These are phyloP conservation scores for Orbilia javanica DNA, from an alignment of 2,329 filamentous ascomycete genomes.

Conservation along the genomic window DNA sequence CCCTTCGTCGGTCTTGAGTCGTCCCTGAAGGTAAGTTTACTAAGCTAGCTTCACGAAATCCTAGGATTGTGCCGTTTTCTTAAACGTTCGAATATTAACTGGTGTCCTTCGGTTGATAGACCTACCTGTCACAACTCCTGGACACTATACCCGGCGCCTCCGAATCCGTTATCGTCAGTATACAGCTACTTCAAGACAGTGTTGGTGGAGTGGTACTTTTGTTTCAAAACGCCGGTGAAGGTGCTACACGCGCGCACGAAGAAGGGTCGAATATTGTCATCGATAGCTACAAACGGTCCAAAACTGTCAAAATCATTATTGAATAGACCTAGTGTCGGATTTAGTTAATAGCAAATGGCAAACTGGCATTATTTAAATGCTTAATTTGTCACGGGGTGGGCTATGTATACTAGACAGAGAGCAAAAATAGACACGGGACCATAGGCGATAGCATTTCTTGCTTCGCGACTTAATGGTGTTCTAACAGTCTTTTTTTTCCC, in stretches of 20 bases:
- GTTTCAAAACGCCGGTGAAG: background rate
- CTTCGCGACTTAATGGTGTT: no score
- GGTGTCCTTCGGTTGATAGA: background rate
- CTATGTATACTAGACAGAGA: no score
- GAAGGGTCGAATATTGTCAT: background rate
- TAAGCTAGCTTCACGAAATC: background rate
- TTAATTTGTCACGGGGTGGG: no score
- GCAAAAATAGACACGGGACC: no score
- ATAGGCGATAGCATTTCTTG: no score
- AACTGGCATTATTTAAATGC: no score
- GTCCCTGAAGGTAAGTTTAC: background rate
- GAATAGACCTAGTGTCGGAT: no score
- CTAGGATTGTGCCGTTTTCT: background rate
- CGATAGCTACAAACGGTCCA: background rate
- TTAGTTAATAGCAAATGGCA: no score
- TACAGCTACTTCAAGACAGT: background rate
- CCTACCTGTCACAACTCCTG: background rate
- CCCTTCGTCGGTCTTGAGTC: background rate
- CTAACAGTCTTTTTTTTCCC: no score
- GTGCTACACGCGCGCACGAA: background rate
- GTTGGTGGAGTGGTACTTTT: slow-evolving; percentile 8
- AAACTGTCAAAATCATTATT: background rate
- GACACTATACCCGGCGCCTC: slow-evolving; percentile 2
- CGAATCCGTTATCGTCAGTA: background rate
- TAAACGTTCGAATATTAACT: background rate